These are phyloP conservation scores for Fomitopsis pinicola DNA, from an alignment of 1,284 basidiomycete genomes.

Conservation along the genomic window DNA sequence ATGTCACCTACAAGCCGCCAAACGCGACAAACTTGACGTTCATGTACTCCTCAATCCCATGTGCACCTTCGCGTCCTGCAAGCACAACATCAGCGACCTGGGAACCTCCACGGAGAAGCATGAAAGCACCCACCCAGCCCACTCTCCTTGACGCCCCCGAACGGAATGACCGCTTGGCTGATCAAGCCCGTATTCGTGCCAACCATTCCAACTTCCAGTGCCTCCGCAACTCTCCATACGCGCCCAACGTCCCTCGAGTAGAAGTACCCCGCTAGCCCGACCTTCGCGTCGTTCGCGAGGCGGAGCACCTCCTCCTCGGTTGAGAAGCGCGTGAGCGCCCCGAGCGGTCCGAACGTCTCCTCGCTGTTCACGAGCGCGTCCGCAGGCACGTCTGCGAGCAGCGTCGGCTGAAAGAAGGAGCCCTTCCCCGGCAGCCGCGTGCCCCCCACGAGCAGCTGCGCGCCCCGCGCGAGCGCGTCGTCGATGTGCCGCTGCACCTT, in stretches of 20 bases:
- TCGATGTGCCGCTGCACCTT: constrained; percentile 90
- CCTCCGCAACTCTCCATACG: constrained; percentile 97
- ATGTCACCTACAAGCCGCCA: constrained; percentile 33
- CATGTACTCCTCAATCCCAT: constrained; percentile 85
- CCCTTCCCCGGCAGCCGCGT: constrained; percentile 53
- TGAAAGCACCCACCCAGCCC: constrained; percentile 54
- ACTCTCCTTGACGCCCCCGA: constrained; percentile 91
- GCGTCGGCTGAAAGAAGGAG: constrained; percentile 84
- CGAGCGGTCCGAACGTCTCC: constrained; percentile 89
- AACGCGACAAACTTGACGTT: constrained; percentile 78
- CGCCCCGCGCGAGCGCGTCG: constrained; percentile 81
- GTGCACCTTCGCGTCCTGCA: constrained; percentile 68
- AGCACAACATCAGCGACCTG: not conserved
- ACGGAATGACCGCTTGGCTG: constrained; percentile 81
- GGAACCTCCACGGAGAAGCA: not conserved
- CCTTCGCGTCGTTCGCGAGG: constrained; percentile 80
- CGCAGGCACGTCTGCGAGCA: constrained; percentile 82
- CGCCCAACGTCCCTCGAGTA: constrained; percentile 88
- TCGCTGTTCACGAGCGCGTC: constrained; percentile 64
- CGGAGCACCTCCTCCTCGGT: constrained; percentile 90
- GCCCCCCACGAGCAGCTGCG: constrained; percentile 87
- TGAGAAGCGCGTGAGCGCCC: constrained; percentile 79
- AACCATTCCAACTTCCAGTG: constrained; percentile 95
- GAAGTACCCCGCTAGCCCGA: constrained; percentile 93
- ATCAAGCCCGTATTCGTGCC: constrained; percentile 84